Evolutionary conservation across 2,329 filamentous ascomycete genomes (phyloP).

Genomic region (Alternaria panax): DNA sequence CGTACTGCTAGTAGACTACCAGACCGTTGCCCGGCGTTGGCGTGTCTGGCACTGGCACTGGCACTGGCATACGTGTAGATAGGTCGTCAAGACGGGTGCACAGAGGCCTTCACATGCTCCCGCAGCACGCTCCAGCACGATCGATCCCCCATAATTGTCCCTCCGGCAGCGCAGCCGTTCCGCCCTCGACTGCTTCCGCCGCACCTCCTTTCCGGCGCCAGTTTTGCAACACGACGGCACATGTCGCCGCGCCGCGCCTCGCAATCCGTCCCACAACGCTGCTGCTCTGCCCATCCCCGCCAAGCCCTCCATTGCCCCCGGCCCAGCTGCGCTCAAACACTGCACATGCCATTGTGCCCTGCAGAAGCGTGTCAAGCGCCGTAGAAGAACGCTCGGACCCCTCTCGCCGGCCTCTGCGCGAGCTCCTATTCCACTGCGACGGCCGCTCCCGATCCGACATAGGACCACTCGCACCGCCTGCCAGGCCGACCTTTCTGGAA

Average conservation of each 20-base stretch:
- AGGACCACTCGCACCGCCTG: constrained; percentile 12
- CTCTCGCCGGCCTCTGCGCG: constrained; percentile 14
- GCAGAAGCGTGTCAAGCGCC: constrained; percentile 2
- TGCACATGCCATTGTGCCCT: background rate
- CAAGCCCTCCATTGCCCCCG: constrained; percentile 8
- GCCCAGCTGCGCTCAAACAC: constrained; percentile 4
- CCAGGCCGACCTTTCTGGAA: constrained; percentile 20
- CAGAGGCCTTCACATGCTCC: constrained; percentile 17
- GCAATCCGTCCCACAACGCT: background rate
- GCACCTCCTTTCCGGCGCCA: constrained; percentile 5
- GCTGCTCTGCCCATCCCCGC: constrained; percentile 2
- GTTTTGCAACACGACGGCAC: constrained; percentile 7
- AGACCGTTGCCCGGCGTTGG: background rate
- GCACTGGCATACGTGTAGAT: background rate
- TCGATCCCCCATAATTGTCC: constrained; percentile 15
- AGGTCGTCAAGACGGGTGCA: background rate
- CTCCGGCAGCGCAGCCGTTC: constrained; percentile 22
- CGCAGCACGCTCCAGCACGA: constrained; percentile 2
- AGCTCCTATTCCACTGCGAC: constrained; percentile 22
- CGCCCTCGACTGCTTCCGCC: constrained; percentile 8
- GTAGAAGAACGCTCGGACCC: constrained; percentile 15
- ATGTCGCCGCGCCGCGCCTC: too few relatives aligned
- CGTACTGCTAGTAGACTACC: background rate
- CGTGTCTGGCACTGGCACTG: background rate
- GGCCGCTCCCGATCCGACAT: constrained; percentile 25